Conservation (phyloP, 2,329 filamentous ascomycete genomes). For the Diaporthe ampelina region DNA sequence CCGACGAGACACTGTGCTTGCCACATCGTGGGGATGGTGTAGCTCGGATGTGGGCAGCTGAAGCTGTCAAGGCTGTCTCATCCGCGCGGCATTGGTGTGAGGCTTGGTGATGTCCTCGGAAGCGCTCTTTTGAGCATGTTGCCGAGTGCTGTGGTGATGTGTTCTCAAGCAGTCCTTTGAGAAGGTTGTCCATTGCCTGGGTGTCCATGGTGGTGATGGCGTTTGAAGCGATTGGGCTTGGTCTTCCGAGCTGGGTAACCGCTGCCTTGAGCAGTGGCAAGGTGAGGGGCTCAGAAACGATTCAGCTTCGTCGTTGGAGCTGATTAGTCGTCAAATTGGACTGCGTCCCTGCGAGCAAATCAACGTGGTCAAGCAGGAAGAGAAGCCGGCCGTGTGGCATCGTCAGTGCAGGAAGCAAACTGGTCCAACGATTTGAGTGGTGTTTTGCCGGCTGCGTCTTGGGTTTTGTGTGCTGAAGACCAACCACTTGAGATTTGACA, state of each 20-base stretch:
- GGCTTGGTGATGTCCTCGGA: background rate
- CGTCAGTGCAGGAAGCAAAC: background rate
- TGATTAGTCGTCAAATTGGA: background rate
- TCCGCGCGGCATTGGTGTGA: background rate
- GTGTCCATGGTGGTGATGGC: background rate
- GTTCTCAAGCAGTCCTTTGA: too few relatives aligned
- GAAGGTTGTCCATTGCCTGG: background rate
- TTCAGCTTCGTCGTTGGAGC: background rate
- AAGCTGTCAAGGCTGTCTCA: background rate
- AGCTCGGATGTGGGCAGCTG: background rate
- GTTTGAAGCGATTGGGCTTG: background rate
- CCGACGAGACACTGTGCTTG: too few relatives aligned
- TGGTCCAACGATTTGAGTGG: background rate
- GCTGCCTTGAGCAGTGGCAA: too few relatives aligned
- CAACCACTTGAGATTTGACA: too few relatives aligned
- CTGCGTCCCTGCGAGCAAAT: background rate
- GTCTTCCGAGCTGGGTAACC: background rate
- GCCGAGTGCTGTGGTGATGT: background rate
- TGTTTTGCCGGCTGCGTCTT: background rate
- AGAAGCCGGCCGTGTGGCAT: background rate
- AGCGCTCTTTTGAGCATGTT: too few relatives aligned
- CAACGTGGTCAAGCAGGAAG: too few relatives aligned
- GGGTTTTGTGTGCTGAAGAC: background rate
- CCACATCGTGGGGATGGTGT: background rate
- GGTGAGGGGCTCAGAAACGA: background rate